phyloP scores from a whole-genome alignment of 1,139 yeast genomes.

The Saccharomyces hybrid region DNA sequence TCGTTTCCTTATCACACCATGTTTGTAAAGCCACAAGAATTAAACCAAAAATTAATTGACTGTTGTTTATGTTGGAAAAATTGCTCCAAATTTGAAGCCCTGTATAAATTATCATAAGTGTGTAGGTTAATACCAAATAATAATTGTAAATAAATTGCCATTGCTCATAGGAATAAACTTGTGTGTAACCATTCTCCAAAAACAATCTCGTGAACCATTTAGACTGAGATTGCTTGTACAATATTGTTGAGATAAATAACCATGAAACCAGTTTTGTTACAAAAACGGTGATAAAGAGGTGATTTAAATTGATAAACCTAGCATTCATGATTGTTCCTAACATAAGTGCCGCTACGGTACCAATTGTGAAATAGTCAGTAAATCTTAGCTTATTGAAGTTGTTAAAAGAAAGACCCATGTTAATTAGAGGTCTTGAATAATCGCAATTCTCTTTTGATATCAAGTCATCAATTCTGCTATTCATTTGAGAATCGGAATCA shows the following conservation, averaged over 20 bases:
- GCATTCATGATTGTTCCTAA: background rate
- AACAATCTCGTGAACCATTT: constrained; percentile 63
- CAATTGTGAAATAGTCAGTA: constrained; percentile 52
- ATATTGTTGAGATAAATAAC: constrained; percentile 44
- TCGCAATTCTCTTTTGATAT: constrained; percentile 32
- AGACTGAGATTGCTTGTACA: constrained; percentile 53
- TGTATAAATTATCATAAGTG: constrained; percentile 32
- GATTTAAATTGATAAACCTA: constrained; percentile 6
- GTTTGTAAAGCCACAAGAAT: constrained; percentile 56
- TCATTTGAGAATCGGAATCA: constrained; percentile 10
- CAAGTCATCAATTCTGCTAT: constrained; percentile 30
- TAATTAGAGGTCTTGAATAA: constrained; percentile 54
- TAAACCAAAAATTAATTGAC: constrained; percentile 49
- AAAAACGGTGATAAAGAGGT: constrained; percentile 44
- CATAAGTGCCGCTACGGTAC: constrained; percentile 38
- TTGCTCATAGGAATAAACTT: constrained; percentile 62
- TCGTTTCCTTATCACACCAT: constrained; percentile 67
- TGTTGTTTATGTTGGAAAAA: constrained; percentile 25
- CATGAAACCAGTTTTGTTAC: constrained; percentile 48
- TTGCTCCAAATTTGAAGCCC: constrained; percentile 19
- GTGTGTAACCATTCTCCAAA: constrained; percentile 59
- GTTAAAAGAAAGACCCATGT: constrained; percentile 35
- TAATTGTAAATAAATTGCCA: constrained; percentile 69
- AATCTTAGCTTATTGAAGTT: constrained; percentile 63
- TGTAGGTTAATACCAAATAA: constrained; percentile 38